phyloP scores from a whole-genome alignment of 345 rosid species.

The Eucalyptus pauciflora region DNA sequence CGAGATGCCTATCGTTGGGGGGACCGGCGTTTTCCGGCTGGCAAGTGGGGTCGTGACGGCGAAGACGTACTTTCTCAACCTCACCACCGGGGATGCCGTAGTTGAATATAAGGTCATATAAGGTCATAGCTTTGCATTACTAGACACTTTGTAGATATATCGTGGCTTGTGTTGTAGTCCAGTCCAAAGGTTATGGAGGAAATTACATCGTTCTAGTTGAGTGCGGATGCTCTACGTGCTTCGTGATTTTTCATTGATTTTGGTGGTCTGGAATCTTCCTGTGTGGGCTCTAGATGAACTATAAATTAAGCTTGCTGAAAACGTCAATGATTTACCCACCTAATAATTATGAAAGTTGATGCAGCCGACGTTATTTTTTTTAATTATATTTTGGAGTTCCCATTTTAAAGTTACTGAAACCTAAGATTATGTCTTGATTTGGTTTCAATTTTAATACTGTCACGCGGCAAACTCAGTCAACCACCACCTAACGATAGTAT shows the following conservation, averaged over 20 bases:
- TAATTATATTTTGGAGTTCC: background rate
- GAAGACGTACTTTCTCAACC: constrained; percentile 27
- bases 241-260: background rate
- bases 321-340: background rate
- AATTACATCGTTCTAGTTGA: background rate
- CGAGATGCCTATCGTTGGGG: constrained; percentile 26
- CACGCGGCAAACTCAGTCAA: background rate
- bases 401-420: background rate
- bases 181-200: background rate
- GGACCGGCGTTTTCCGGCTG: constrained; percentile 55
- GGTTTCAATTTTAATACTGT: background rate
- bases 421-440: background rate
- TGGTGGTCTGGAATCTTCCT: background rate
- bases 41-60: constrained; percentile 65
- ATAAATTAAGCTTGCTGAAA: background rate
- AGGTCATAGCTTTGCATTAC: constrained; percentile 45
- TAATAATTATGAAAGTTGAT: background rate
- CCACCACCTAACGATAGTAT: background rate
- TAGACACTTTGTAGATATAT: background rate
- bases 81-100: constrained; percentile 44
- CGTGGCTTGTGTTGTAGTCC: background rate
- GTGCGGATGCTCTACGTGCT: background rate
- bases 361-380: background rate
- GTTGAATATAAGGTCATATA: constrained; percentile 72
- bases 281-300: background rate